Evolutionary conservation across 2,329 filamentous ascomycete species (phyloP).

Genomic region (Parastagonospora nodorum): DNA sequence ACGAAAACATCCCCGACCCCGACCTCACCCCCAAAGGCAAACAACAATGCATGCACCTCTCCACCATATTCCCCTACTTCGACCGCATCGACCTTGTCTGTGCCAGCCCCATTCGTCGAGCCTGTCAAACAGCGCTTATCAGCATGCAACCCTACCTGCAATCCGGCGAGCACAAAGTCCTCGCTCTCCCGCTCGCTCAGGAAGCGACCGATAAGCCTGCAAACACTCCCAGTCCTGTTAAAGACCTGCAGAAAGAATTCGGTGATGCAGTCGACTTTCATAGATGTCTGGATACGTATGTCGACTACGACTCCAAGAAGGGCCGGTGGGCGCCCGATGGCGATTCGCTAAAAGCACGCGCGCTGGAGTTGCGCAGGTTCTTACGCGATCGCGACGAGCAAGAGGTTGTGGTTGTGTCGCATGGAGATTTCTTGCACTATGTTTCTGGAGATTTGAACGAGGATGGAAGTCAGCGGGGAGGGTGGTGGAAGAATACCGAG

Average conservation of each 20-base stretch:
- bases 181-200: constrained; percentile 12
- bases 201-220: constrained; percentile 10
- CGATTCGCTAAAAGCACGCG: neutral
- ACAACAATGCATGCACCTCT: constrained; percentile 71
- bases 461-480: neutral
- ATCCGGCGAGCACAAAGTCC: constrained; percentile 5
- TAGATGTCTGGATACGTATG: constrained; percentile 4
- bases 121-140: constrained; percentile 74
- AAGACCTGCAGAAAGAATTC: constrained; percentile 2
- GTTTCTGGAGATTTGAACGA: constrained; percentile 70
- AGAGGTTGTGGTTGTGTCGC: constrained; percentile 66
- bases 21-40: constrained; percentile 74
- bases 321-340: constrained; percentile 4
- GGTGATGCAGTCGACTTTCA: constrained; percentile 4
- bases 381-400: constrained; percentile 5
- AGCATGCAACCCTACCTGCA: constrained; percentile 61
- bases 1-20: constrained; percentile 75
- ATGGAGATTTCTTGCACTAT: constrained; percentile 82
- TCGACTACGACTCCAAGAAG: constrained; percentile 4
- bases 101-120: constrained; percentile 78
- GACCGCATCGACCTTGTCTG: constrained; percentile 67
- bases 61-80: constrained; percentile 65
- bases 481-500: constrained; percentile 6
- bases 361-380: constrained; percentile 7
- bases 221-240: constrained; percentile 10